These are phyloP conservation scores for Lichenothelia convexa DNA, from an alignment of 495 filamentous ascomycete genomes.

Conservation along the genomic window DNA sequence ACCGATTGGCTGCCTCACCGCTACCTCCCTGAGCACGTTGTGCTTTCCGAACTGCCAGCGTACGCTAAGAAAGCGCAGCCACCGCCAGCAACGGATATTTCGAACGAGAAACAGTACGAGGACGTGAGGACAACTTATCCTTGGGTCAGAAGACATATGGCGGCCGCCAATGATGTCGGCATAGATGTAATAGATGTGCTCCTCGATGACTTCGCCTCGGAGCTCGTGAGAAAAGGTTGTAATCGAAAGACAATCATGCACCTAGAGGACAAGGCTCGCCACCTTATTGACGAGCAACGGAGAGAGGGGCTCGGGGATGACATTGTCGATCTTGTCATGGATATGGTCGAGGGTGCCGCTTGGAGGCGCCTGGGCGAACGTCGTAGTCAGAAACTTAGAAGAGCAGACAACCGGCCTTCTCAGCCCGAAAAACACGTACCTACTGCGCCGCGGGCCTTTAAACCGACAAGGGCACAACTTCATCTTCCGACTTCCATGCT, in stretches of 20 bases:
- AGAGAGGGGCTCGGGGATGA: neutral
- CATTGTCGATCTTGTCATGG: constrained; percentile 6
- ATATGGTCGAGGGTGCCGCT: neutral
- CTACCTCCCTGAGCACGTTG: constrained; percentile 11
- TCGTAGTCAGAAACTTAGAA: too few relatives aligned
- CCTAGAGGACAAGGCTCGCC: neutral
- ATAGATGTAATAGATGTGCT: constrained; percentile 10
- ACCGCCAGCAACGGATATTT: constrained; percentile 1
- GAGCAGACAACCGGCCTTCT: too few relatives aligned
- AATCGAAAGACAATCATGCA: constrained; percentile 1
- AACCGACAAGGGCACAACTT: too few relatives aligned
- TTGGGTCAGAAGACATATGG: neutral
- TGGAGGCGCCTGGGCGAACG: too few relatives aligned
- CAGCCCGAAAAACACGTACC: too few relatives aligned
- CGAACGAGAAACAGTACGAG: neutral
- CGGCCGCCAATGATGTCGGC: constrained; percentile 1
- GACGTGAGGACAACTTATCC: neutral
- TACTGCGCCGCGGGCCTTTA: too few relatives aligned
- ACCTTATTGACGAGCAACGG: constrained; percentile 1
- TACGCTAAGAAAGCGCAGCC: too few relatives aligned
- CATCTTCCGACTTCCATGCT: too few relatives aligned
- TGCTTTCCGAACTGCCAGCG: constrained; percentile 4
- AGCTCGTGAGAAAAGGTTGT: constrained; percentile 1
- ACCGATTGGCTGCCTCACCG: constrained; percentile 11
- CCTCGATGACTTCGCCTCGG: constrained; percentile 1